Evolutionary conservation across 208 protist species (phyloP).

Genomic region (Acanthamoeba triangularis): DNA sequence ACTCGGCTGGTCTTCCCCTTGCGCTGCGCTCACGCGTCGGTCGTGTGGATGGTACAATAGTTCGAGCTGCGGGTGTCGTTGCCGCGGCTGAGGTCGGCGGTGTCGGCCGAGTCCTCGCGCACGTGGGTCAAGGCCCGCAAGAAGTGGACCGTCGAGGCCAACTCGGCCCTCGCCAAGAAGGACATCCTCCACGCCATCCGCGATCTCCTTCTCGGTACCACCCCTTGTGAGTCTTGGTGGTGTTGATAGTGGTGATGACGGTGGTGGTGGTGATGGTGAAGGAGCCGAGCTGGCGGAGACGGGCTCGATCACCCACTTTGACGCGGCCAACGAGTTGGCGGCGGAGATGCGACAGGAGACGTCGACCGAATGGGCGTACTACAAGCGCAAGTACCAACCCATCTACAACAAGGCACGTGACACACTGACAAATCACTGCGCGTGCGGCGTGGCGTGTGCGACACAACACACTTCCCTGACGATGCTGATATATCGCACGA

Average conservation of each 20-base stretch:
- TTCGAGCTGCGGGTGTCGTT: constrained; percentile 18
- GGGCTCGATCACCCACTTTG: not conserved
- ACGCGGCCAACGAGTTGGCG: constrained; percentile 10
- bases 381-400: constrained; percentile 45
- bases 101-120: constrained; percentile 37
- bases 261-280: too few relatives aligned
- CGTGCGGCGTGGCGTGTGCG: too few relatives aligned
- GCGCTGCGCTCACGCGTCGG: too few relatives aligned
- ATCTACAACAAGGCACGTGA: constrained; percentile 32
- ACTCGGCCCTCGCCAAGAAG: constrained; percentile 29
- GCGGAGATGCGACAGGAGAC: constrained; percentile 1
- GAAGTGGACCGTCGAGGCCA: constrained; percentile 58
- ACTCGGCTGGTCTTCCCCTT: too few relatives aligned
- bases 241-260: too few relatives aligned
- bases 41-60: too few relatives aligned
- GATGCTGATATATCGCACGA: too few relatives aligned
- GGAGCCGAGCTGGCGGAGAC: constrained; percentile 59
- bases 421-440: too few relatives aligned
- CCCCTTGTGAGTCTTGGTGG: too few relatives aligned
- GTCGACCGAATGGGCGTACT: not conserved
- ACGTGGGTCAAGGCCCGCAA: constrained; percentile 53
- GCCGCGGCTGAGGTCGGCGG: constrained; percentile 8
- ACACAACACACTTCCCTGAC: too few relatives aligned
- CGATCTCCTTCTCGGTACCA: constrained; percentile 10
- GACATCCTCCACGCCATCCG: constrained; percentile 42